These are phyloP conservation scores for Aspergillus ruber DNA, from an alignment of 2,329 filamentous ascomycete species.

Conservation along the genomic window DNA sequence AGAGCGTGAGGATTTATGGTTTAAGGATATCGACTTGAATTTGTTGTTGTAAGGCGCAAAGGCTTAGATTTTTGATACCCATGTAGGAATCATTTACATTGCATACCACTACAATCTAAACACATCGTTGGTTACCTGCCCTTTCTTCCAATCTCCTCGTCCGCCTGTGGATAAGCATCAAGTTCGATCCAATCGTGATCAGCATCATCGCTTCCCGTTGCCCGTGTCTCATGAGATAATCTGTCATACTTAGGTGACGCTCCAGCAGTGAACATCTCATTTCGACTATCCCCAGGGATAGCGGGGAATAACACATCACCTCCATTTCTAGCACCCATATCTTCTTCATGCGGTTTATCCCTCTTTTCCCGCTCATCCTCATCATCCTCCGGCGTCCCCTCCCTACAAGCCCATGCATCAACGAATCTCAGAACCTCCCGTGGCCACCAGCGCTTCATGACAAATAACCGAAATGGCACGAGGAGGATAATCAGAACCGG, in stretches of 20 bases:
- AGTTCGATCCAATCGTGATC: conserved; percentile 20
- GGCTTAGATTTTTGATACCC: conserved; percentile 6
- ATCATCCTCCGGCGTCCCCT: conserved; percentile 49
- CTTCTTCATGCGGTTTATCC: conserved; percentile 2
- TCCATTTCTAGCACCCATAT: not conserved
- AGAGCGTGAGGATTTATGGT: conserved; percentile 49
- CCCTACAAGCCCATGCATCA: conserved; percentile 46
- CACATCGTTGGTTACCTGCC: not conserved
- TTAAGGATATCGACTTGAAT: conserved; percentile 3
- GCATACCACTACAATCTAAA: not conserved
- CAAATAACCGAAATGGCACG: conserved; percentile 55
- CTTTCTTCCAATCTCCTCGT: conserved; percentile 15
- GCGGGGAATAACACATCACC: not conserved
- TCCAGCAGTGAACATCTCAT: not conserved
- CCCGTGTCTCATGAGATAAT: not conserved
- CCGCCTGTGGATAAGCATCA: conserved; percentile 8
- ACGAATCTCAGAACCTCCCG: conserved; percentile 51
- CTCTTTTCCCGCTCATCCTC: conserved; percentile 19
- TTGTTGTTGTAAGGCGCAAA: not conserved
- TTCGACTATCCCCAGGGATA: not conserved
- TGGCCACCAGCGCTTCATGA: conserved; percentile 57
- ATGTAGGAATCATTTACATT: not conserved
- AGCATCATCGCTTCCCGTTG: conserved; percentile 1
- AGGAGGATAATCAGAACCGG: conserved; percentile 58
- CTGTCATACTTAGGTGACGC: not conserved